phyloP scores from a whole-genome alignment of 2,329 filamentous ascomycete genomes.

The Chrysoporthe austroafricana region DNA sequence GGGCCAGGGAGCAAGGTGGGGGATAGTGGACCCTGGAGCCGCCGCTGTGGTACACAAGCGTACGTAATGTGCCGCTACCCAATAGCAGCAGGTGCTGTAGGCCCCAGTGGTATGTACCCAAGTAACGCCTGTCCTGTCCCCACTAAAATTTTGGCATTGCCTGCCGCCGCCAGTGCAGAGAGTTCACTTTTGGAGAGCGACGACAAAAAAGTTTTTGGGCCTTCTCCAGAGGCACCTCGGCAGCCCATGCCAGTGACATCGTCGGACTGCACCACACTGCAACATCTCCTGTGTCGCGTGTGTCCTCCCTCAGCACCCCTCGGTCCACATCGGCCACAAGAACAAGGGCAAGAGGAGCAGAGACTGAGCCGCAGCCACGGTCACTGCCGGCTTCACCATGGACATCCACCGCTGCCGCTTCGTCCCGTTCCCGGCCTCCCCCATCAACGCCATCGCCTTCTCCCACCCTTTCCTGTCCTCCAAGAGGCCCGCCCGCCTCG shows the following conservation, averaged over 20 bases:
- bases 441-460: conserved; percentile 94
- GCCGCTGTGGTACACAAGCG: not conserved
- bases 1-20: not conserved
- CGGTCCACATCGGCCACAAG: conserved; percentile 16
- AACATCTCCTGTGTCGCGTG: conserved; percentile 11
- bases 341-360: conserved; percentile 16
- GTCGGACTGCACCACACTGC: conserved; percentile 11
- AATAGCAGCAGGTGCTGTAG: too few relatives aligned
- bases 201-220: conserved; percentile 30
- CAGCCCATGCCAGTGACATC: conserved; percentile 6
- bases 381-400: conserved; percentile 56
- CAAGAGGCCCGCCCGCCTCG: conserved; percentile 66
- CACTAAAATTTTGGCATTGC: conserved; percentile 4
- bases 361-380: conserved; percentile 24
- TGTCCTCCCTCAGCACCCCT: conserved; percentile 16
- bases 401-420: conserved; percentile 98
- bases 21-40: not conserved
- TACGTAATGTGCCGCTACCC: not conserved
- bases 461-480: conserved; percentile 68
- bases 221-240: conserved; percentile 1
- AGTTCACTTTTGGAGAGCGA: conserved; percentile 2
- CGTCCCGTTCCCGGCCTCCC: conserved; percentile 86
- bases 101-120: not conserved
- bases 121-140: not conserved
- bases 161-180: not conserved